Evolutionary conservation across 2,329 filamentous ascomycete species (phyloP), one percentile per base, ranked within the genome.

Genomic region (Sclerotinia minor): DNA sequence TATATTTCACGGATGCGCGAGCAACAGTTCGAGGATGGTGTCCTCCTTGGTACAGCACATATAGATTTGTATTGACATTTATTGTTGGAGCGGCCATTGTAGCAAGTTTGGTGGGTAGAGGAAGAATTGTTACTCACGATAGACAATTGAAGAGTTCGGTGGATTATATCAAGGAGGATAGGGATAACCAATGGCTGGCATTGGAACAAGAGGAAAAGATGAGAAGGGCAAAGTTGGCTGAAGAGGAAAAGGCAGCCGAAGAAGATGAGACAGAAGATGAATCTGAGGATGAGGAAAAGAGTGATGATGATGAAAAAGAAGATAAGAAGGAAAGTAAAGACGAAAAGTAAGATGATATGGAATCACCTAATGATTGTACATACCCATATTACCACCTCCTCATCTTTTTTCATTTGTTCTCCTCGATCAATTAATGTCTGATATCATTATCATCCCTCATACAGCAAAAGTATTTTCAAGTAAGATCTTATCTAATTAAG

Each of bases 41-140:
- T 3, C 94, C 94, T 32, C 77, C 83, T 49, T 97, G 94, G 94
- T 97, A 97, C 78, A 85, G 84, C 69, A 91, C 89, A 61, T 97
- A 97, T 82, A 92, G 94, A 45, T 97, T 97, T 79, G 89, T 96
- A 11, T 83, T 97, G 73, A 97, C 94, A 2, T 94, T 94, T 78
- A 85, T 97, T 69, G 94, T 97, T 38, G 94, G 94, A 50, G 83
- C 87, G 54, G 89, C 90, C 71, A 94, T 97, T 73, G 87, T 95
- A 53, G 81, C 92, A 73, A 94, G 87, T 71, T 81, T 97, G 72
- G 85, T 97, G 71, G 92, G 92, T 52, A 88, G 94, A 70, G 90
- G 93, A 75, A 90, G 94, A 80, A 77, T 77, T 53, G 66, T 73
- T 26, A 66, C 59, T 5, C 50, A 67, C 19, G 73, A 74, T 58